Conservation (phyloP, 2,329 filamentous ascomycete genomes). For the Cladophialophora yegresii region DNA sequence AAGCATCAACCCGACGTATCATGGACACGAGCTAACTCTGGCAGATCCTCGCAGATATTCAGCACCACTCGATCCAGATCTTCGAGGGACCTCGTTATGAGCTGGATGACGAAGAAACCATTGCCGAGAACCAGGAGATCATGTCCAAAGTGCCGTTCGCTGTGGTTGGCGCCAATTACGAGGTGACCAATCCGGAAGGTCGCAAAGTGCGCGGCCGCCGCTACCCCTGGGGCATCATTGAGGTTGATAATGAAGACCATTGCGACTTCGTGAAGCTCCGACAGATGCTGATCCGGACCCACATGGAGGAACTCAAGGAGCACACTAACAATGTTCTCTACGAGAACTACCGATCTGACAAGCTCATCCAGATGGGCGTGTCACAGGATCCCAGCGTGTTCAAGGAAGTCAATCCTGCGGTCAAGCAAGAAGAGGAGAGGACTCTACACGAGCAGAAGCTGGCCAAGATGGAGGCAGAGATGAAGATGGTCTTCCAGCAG, state of each 20-base stretch:
- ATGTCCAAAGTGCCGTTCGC: constrained; percentile 99
- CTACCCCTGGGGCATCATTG: constrained; percentile 98
- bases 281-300: constrained; percentile 99
- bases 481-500: constrained; percentile 99
- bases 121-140: constrained; percentile 99
- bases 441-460: constrained; percentile 98
- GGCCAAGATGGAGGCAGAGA: constrained; percentile 99
- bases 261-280: constrained; percentile 99
- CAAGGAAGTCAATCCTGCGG: constrained; percentile 99
- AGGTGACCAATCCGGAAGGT: constrained; percentile 87
- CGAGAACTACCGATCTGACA: constrained; percentile 99
- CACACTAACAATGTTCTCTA: constrained; percentile 99
- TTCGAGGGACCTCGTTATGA: constrained; percentile 98
- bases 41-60: constrained; percentile 94
- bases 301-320: constrained; percentile 99
- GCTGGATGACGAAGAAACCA: constrained; percentile 98
- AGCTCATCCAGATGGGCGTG: constrained; percentile 97
- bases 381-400: constrained; percentile 98
- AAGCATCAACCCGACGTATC: constrained; percentile 33
- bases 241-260: constrained; percentile 99
- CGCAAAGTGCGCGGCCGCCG: constrained; percentile 93
- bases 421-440: constrained; percentile 99
- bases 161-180: constrained; percentile 93
- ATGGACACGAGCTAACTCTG: constrained; percentile 36
- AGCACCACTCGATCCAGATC: constrained; percentile 96